These are phyloP conservation scores for Zasmidium cellare DNA, from an alignment of 2,329 filamentous ascomycete genomes.

Conservation along the genomic window DNA sequence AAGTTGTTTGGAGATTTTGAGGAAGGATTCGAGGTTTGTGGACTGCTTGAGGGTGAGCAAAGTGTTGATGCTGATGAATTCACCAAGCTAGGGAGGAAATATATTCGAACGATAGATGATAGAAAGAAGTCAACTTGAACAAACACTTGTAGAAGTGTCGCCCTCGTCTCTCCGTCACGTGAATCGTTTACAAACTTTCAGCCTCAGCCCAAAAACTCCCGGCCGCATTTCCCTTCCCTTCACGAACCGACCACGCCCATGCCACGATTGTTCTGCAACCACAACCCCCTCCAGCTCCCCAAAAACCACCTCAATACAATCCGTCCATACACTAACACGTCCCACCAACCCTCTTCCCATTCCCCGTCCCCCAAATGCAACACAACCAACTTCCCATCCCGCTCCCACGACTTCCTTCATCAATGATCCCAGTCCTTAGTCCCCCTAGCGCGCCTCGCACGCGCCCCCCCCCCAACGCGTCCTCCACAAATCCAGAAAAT, in stretches of 20 bases:
- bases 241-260: constrained; percentile 1
- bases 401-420: background rate
- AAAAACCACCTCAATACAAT: background rate
- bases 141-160: no score
- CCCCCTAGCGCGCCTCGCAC: background rate
- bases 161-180: no score
- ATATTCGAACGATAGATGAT: no score
- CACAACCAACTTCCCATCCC: background rate
- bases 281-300: background rate
- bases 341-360: background rate
- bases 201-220: background rate
- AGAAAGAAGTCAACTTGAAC: no score
- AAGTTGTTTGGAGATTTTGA: no score
- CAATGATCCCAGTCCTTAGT: no score
- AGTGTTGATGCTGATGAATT: no score
- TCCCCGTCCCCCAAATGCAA: background rate
- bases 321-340: background rate
- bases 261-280: background rate
- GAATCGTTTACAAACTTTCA: no score
- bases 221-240: background rate
- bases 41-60: no score
- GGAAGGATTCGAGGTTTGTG: no score
- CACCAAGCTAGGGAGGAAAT: no score
- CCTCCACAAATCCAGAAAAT: background rate
- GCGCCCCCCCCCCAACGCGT: background rate